phyloP scores from a whole-genome alignment of 192 early-diverging fungal genomes.

The Irineochytrium annulatum region DNA sequence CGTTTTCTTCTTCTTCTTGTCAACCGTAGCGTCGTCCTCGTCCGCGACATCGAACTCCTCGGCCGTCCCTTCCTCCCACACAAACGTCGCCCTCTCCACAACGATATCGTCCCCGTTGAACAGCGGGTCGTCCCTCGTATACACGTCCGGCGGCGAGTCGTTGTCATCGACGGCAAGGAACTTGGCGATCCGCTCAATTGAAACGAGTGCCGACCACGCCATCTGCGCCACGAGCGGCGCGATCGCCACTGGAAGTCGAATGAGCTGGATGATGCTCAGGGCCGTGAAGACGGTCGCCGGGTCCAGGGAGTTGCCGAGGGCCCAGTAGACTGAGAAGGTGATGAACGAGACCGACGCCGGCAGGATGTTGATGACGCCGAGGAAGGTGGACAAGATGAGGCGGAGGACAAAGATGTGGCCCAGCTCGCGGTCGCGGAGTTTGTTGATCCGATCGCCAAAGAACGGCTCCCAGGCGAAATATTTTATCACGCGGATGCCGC shows the following conservation, averaged over 20 bases:
- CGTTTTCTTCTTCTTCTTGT: no score
- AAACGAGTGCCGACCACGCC: slow-evolving; percentile 31
- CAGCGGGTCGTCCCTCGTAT: no score
- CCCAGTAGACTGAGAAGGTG: not conserved
- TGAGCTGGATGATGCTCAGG: not conserved
- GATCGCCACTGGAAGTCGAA: slow-evolving; percentile 4
- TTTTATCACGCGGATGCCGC: slow-evolving; percentile 74
- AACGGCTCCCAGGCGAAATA: slow-evolving; percentile 68
- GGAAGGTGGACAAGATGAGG: slow-evolving; percentile 51
- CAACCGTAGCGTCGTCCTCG: no score
- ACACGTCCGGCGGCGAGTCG: no score
- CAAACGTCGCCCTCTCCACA: no score
- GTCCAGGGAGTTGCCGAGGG: slow-evolving; percentile 3
- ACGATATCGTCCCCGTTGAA: no score
- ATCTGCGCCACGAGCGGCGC: not conserved
- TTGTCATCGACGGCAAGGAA: slow-evolving; percentile 59
- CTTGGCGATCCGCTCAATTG: slow-evolving; percentile 38
- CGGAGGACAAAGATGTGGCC: slow-evolving; percentile 42
- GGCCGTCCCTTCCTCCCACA: no score
- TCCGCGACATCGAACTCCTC: no score
- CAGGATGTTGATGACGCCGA: slow-evolving; percentile 49
- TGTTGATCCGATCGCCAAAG: slow-evolving; percentile 63
- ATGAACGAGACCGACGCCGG: not conserved
- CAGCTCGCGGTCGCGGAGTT: slow-evolving; percentile 42
- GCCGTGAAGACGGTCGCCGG: slow-evolving; percentile 7